These are phyloP conservation scores for Lactifluus piperatus DNA, from an alignment of 768 basidiomycete genomes.

Conservation along the genomic window DNA sequence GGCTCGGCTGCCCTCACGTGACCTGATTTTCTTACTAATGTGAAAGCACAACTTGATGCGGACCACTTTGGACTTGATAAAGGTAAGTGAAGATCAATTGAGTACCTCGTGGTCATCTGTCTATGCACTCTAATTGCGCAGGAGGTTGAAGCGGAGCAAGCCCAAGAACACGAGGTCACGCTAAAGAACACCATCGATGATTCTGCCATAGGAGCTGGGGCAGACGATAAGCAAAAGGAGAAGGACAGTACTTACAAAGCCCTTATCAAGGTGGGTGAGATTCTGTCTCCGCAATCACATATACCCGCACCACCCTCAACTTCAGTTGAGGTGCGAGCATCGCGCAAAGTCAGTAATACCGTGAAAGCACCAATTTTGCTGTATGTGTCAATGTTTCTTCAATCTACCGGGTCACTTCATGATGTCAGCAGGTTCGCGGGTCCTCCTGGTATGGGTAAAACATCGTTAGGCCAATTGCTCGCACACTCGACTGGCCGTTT, in stretches of 20 bases:
- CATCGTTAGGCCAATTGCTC: conserved; percentile 84
- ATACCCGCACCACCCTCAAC: conserved; percentile 1
- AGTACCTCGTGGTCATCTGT: conserved; percentile 84
- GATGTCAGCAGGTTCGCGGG: conserved; percentile 58
- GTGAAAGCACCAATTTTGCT: conserved; percentile 69
- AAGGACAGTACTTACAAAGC: not conserved
- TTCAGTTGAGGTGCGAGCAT: conserved; percentile 9
- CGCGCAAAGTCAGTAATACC: conserved; percentile 27
- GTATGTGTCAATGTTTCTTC: conserved; percentile 28
- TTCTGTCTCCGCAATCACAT: not conserved
- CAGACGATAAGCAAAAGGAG: conserved; percentile 9
- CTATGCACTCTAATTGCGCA: conserved; percentile 27
- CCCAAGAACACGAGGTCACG: conserved; percentile 16
- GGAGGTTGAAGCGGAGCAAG: conserved; percentile 7
- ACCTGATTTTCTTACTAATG: conserved; percentile 53
- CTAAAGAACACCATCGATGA: conserved; percentile 18
- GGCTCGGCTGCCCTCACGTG: conserved; percentile 37
- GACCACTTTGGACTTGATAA: conserved; percentile 92
- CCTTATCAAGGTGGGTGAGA: conserved; percentile 13
- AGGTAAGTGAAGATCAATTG: conserved; percentile 85
- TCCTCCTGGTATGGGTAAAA: conserved; percentile 88
- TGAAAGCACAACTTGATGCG: conserved; percentile 73
- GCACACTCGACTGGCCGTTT: conserved; percentile 76
- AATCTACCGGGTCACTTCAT: not conserved
- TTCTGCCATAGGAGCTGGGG: conserved; percentile 7